Evolutionary conservation across 140 eudicot species (phyloP), one percentile per base, ranked within the genome.

Genomic region (Flaveria floridana): DNA sequence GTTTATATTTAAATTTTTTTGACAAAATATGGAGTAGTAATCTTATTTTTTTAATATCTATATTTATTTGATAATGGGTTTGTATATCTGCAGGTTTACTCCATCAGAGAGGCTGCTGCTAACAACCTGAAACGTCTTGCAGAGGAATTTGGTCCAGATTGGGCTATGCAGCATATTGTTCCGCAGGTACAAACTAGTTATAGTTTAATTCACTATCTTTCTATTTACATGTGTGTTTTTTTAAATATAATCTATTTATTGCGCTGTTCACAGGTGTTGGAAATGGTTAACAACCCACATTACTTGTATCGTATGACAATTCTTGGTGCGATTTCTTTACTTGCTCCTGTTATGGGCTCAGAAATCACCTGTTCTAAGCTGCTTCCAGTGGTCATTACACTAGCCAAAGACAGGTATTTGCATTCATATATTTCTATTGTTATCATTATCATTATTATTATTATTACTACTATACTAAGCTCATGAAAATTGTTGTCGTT

Each of bases 151-250:
- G 96, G 99, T 70, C 96, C 99, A 1, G 99, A 95, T 23, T 95
- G 99, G 99, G 99, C 97, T 15, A 95, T 95, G 99, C 92, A 91
- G 84, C 99, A 90, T 75, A 95, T 95, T 25, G 81, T 95, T 76
- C 96, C 96, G n/a, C 99, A 95, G 99, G 98, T 93, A 79, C 16
- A 23, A 23, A 42, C 44, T 20, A 51, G 18, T 62, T 39, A 19
- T 15, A 10, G 72, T 11, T 28, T 7, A 12, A 15, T 26, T 46
- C 14, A n/a, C 21, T 34, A 30, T 30, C 37, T 30, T 30, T 30
- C 0, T 73, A n/a, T 9, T 64, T n/a, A 2, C n/a, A 3, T 21
- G 2, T 1, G 14, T 1, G 19, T 71, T 53, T 65, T 14, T 48
- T 64, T n/a, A 11, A 6, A 25, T 26, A 10, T 30, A 12, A 21